These are phyloP conservation scores for Arxiozyma telluris DNA, from an alignment of 1,139 yeast genomes.

Conservation along the genomic window DNA sequence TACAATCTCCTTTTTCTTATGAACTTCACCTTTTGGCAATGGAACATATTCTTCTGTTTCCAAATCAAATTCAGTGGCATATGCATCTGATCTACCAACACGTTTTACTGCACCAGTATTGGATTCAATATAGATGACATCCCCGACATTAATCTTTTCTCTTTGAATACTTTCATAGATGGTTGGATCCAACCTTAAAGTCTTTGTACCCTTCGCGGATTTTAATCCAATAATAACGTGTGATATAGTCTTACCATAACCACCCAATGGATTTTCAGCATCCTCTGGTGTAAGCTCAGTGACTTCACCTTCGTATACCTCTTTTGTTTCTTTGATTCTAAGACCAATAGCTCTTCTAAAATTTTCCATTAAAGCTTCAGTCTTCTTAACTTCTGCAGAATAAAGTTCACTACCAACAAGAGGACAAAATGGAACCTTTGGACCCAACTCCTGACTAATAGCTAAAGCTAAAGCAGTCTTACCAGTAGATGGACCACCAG, in stretches of 20 bases:
- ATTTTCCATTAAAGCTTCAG: slow-evolving; percentile 95
- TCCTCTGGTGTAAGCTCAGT: slow-evolving; percentile 95
- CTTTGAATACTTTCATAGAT: slow-evolving; percentile 94
- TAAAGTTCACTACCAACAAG: slow-evolving; percentile 91
- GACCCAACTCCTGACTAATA: slow-evolving; percentile 93
- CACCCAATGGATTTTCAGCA: slow-evolving; percentile 93
- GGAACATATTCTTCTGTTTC: slow-evolving; percentile 99
- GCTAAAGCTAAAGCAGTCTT: slow-evolving; percentile 96
- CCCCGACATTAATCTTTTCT: slow-evolving; percentile 91
- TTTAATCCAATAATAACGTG: slow-evolving; percentile 92
- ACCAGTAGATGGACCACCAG: slow-evolving; percentile 98
- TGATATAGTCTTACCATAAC: slow-evolving; percentile 92
- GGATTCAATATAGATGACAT: slow-evolving; percentile 92
- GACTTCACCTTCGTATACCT: slow-evolving; percentile 97
- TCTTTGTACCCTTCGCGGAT: slow-evolving; percentile 93
- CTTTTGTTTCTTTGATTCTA: slow-evolving; percentile 93
- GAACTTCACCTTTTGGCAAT: slow-evolving; percentile 96
- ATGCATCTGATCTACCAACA: slow-evolving; percentile 96
- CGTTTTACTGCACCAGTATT: slow-evolving; percentile 96
- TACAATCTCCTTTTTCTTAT: slow-evolving; percentile 94
- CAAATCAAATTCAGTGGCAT: slow-evolving; percentile 94
- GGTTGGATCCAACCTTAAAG: slow-evolving; percentile 84
- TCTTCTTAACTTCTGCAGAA: slow-evolving; percentile 96
- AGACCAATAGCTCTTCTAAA: slow-evolving; percentile 94
- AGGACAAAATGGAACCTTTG: slow-evolving; percentile 97